Base-by-base conservation (phyloP, 2,329 filamentous ascomycete species). In the Fusarium musae region DNA sequence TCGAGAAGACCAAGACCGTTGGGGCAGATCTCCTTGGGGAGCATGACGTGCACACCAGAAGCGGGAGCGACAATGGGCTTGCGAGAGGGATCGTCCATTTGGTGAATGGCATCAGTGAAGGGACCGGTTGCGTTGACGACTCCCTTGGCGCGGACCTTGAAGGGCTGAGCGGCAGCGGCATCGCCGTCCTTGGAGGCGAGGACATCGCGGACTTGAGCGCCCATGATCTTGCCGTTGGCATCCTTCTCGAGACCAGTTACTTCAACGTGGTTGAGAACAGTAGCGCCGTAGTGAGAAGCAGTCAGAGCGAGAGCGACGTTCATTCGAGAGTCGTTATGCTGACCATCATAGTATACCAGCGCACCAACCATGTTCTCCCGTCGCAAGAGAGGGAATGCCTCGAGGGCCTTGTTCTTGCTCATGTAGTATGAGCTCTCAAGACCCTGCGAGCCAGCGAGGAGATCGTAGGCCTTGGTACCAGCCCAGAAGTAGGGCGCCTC, bases 241-340 rank as follows among this genome's bases (percentile, higher is more conserved):
- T 93, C 92, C 84, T 95, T 96, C 61, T 91, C 88, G 39, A 96
- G 85, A 36, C 84, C 86, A 4, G 92, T 95, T 39, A 96, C 93
- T 81, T 96, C 92, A 81, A 94, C 87, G 83, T 96, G 92, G 83
- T 94, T 96, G 69, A 95, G 90, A 30, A 96, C 88, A 19, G 93
- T 96, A 52, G 91, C 91, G 64, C 93, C 93, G 79, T 95, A 95
- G 40, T 95, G 86, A 13, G 92, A 91, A 60, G 93, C 93, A 12
- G 93, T 96, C 86, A 94, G 91, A 28, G 92, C 93, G 54, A 96
- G 87, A 15, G 93, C 94, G 50, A 95, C 91, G 80, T 96, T 96
- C 93, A 96, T 96, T 70, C 93, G 90, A 32, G 93, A 94, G 80
- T 96, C 93, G 79, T 96, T 96, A 85, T 96, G 93, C 64, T 93